Evolutionary conservation across 495 filamentous ascomycete species (phyloP).

Genomic region (Choiromyces venosus): DNA sequence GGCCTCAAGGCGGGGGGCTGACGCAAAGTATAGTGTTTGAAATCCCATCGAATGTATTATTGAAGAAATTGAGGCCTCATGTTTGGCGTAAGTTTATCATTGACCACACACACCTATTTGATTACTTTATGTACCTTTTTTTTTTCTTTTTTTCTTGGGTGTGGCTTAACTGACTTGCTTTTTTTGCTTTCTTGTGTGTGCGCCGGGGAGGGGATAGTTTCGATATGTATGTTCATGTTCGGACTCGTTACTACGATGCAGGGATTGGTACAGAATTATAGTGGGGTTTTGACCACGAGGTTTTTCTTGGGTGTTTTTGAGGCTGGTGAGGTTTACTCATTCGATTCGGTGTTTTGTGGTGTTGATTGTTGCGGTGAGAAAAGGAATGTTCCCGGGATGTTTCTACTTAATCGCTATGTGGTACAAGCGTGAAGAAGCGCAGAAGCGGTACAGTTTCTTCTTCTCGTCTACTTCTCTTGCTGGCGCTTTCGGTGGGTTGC

Average conservation of each 20-base stretch:
- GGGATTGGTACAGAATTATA: constrained; percentile 72
- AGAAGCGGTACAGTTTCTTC: constrained; percentile 85
- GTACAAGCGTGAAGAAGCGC: constrained; percentile 82
- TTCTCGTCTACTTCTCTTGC: constrained; percentile 77
- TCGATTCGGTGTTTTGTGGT: constrained; percentile 49
- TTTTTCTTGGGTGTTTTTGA: constrained; percentile 89
- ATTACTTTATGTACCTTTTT: background rate
- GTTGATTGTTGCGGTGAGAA: background rate
- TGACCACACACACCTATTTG: background rate
- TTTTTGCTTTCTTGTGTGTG: background rate
- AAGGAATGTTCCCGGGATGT: constrained; percentile 49
- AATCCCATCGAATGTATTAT: constrained; percentile 81
- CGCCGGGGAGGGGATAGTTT: background rate
- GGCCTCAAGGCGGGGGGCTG: background rate
- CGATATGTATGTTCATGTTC: constrained; percentile 75
- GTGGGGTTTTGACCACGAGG: constrained; percentile 70
- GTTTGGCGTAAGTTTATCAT: constrained; percentile 57
- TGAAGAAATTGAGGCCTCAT: constrained; percentile 74
- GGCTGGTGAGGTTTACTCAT: constrained; percentile 87
- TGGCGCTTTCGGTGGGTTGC: constrained; percentile 78
- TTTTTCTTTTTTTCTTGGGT: background rate
- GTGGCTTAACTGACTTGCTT: background rate
- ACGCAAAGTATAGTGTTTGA: constrained; percentile 36
- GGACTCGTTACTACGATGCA: constrained; percentile 71
- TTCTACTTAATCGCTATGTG: constrained; percentile 77